Evolutionary conservation across 129 eudicot genomes (phyloP), one percentile per base, ranked within the genome.

Genomic region (Glebionis coronaria): DNA sequence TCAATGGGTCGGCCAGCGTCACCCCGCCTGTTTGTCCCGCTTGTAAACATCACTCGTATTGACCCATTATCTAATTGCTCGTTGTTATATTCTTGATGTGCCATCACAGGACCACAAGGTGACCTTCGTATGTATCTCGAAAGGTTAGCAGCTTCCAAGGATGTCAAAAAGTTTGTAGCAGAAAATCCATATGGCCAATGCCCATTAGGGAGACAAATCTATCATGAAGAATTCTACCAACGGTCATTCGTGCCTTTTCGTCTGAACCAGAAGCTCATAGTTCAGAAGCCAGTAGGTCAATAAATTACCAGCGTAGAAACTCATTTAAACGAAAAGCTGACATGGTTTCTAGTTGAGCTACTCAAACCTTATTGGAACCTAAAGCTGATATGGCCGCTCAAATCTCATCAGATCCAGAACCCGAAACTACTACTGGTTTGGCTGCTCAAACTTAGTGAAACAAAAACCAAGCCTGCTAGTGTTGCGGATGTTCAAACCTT

Each of bases 141-240:
- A 72, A 82, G 80, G 18, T 55, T 91, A 58, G 86, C 93, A 42
- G 56, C 12, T 27, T 84, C 85, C 11, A 90, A 84, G 27, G 64
- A 87, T 60, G 93, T 91, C 62, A 93, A 81, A 56, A 72, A 81
- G 13, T 91, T 78, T 55, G 92, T 91, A 9, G 75, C 80, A 78
- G 63, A 83, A 51, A 83, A 91, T 64, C 97, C 88, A n/a, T 83
- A 76, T 74, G 97, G 97, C 5, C 86, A 81, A 53, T 78, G 87
- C 9, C 95, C 12, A 91, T 91, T 68, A 87, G 84, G 0, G 79
- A 81, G 4, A 61, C 54, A 13, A 76, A 83, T 73, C 31, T 68
- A 27, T 87, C 86, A 12, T 91, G 97, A 95, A 31, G 65, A 46
- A 85, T 54, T 58, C 87, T 87, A 67, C 76, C 46, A 11, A 79